Percentiles rank a stretch among this genome's conserved stretches.
Evolutionary conservation across 306 rosid species (phyloP).

Genomic region (Cucurbita moschata): DNA sequence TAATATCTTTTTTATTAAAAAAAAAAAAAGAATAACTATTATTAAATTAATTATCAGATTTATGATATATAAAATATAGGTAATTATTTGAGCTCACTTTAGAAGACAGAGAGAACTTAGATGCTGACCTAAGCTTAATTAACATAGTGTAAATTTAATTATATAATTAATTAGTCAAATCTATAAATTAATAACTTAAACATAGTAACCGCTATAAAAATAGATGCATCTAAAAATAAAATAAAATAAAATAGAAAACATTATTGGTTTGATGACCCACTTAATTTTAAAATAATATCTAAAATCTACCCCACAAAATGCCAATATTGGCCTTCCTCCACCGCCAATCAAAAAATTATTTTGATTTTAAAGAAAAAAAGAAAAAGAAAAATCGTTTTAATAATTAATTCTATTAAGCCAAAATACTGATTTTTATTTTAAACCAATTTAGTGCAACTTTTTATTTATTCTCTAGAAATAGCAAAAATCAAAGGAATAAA

Average conservation of each 20-base stretch:
- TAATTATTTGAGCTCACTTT: background rate
- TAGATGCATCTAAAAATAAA: too few relatives aligned
- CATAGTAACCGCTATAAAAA: too few relatives aligned
- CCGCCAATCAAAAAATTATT: background rate
- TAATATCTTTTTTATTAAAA: background rate
- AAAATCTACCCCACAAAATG: constrained; percentile 1
- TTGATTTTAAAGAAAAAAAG: background rate
- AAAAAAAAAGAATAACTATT: background rate
- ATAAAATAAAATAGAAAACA: too few relatives aligned
- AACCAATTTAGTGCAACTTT: background rate
- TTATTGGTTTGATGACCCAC: background rate
- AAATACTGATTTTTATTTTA: background rate
- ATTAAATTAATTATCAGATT: background rate
- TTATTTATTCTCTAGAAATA: background rate
- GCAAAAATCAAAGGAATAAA: background rate
- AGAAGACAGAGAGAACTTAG: background rate
- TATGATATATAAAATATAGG: background rate
- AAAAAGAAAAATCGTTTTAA: background rate
- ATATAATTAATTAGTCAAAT: background rate
- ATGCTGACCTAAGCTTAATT: background rate
- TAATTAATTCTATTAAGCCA: background rate
- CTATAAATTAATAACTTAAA: too few relatives aligned
- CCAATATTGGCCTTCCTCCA: constrained; percentile 6
- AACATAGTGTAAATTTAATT: background rate
- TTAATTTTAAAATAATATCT: background rate